Base-by-base conservation (phyloP, 1,284 basidiomycete species). In the Leccinum colubrinum region DNA sequence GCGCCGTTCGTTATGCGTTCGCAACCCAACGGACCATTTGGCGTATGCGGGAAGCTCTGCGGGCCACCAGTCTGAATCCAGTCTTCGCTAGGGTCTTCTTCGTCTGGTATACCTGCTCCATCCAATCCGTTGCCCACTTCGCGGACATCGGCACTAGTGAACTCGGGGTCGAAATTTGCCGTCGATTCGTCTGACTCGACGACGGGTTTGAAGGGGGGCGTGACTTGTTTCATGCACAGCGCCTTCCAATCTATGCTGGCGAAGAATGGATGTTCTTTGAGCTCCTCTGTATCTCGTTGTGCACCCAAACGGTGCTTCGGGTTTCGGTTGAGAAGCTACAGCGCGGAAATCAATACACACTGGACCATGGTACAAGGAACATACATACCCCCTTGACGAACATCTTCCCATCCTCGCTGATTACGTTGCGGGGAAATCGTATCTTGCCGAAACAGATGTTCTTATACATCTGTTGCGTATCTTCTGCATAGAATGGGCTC, bases 391-490 rank as follows among this genome's bases (percentile, higher is more conserved):
- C 95, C 78, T 99, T 99, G 72, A 99, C 97, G 69, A 99, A 99
- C 78, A 97, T 93, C 80, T 99, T 99, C 60, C 97, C 97, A 62
- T 98, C 96, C 70, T 99, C 97, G 64, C 91, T 90, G 70, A 99
- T 98, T 35, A 98, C 96, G 59, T 93, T 95, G 71, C 95, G 92
- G 30, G 97, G 97, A 81, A 99, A 99, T 66, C 97, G 86, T 75
- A 99, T 98, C 84, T 98, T 99, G 67, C 97, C 97, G 77, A 95
- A 95, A 76, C 95, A 98, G 69, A 99, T 99, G 80, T 97, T 93
- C 84, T 95, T 95, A 82, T 99, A 99, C 97, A 99, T 99, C 78
- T 98, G 94, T 76, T 99, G 97, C 15, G 95, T 98, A 75, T 99
- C 97, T 72, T 99, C 97, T 14, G 97, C 97, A 73, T 99, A 99